phyloP scores from a whole-genome alignment of 257 asterid genomes.

The Nicotiana otophora region DNA sequence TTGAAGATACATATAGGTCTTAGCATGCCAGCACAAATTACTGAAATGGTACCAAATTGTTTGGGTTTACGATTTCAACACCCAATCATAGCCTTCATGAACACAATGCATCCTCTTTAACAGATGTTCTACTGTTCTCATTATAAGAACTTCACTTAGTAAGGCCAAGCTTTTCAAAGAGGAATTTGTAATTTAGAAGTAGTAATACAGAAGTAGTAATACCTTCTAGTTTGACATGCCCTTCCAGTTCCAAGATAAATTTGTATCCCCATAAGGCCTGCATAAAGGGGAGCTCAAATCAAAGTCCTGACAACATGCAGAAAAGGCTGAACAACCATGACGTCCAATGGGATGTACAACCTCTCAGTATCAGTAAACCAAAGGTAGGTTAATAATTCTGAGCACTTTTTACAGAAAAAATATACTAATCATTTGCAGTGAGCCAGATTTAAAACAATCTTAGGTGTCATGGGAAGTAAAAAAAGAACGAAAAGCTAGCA shows the following conservation, averaged over 20 bases:
- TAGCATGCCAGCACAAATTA: background rate
- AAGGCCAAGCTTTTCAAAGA: background rate
- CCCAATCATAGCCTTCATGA: background rate
- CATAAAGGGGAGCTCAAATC: slow-evolving; percentile 6
- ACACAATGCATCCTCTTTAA: background rate
- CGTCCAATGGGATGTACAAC: background rate
- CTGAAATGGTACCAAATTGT: background rate
- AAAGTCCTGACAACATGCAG: background rate
- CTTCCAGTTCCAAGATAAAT: slow-evolving; percentile 17
- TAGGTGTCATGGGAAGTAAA: background rate
- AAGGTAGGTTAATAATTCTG: background rate
- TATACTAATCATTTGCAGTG: background rate
- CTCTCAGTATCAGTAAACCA: background rate
- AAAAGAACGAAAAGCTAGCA: background rate
- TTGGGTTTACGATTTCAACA: background rate
- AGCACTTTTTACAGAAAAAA: background rate
- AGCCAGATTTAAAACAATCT: background rate
- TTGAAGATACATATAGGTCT: background rate
- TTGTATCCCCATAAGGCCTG: slow-evolving; percentile 22
- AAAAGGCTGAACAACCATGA: background rate
- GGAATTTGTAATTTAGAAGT: background rate
- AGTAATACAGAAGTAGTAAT: background rate
- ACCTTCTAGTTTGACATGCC: slow-evolving; percentile 11
- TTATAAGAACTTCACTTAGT: background rate
- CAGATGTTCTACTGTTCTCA: background rate